Base-by-base conservation (phyloP, 257 asterid species). In the Penstemon davidsonii region DNA sequence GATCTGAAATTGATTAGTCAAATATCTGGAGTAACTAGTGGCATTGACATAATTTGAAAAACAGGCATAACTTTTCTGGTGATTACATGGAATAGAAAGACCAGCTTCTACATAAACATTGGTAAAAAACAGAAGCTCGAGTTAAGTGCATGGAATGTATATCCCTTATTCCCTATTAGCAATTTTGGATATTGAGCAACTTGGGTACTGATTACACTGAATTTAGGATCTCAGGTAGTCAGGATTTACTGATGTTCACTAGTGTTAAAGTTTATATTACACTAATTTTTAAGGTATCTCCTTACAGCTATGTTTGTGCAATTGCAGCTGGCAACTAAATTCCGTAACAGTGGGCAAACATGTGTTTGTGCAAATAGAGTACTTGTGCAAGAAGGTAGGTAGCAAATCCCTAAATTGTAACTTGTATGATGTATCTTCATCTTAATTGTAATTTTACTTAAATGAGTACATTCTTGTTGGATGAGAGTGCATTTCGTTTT, bases 301-400 rank as follows among this genome's bases (percentile, higher is more conserved):
- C 53, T 64, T 69, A 61, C 51, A 63, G 61, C 75, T 53, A 68
- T 63, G 53, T 63, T 64, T 71, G 9, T 78, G 65, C 76, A 42
- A 77, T 76, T 81, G 83, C 94, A 91, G 98, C 69, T 94, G 73
- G 96, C 95, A 9, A 81, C 96, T 52, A 91, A 94, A 79, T 94
- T 94, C 81, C 95, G 96, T 9, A 94, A 94, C 81, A 94, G 95
- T 76, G 99, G 99, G 64, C 98, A 94, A 83, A 94, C 99, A 39
- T 94, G 99, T 69, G 93, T 94, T 53, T 94, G 99, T 53, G 99
- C 99, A 73, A 94, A 94, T 73, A 87, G 98, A 81, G 60, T 91
- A 71, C 86, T 94, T 60, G 98, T 94, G 72, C 99, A 94, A 81
- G 96, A 91, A 94, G 98, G 98, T 84, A 89, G 47, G 60, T 49